Conservation (phyloP, 2,329 filamentous ascomycete genomes). For the Neurospora sp. region DNA sequence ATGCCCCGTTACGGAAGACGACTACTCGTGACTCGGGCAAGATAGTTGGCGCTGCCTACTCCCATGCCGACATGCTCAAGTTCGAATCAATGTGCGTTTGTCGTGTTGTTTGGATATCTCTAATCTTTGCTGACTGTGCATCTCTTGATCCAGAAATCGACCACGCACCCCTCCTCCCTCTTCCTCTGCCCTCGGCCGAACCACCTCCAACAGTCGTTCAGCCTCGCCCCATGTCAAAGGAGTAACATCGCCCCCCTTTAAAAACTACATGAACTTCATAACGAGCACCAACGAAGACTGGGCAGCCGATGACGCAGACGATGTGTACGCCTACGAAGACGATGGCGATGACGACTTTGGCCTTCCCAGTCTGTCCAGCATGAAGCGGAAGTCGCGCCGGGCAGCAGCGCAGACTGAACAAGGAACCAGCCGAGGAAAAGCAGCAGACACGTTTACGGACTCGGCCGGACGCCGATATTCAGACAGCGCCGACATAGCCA, state of each 20-base stretch:
- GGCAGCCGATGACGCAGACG: constrained; percentile 63
- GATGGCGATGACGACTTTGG: constrained; percentile 94
- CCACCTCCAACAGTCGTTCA: constrained; percentile 33
- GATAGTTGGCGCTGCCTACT: constrained; percentile 90
- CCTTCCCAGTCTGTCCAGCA: constrained; percentile 81
- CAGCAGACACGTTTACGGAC: constrained; percentile 18
- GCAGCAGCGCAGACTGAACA: constrained; percentile 35
- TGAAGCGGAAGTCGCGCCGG: constrained; percentile 61
- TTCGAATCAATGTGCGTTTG: constrained; percentile 65
- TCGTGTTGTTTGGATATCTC: background rate
- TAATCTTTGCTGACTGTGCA: constrained; percentile 5
- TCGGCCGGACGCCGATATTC: constrained; percentile 52
- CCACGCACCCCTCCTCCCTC: constrained; percentile 69
- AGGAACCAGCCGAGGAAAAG: constrained; percentile 3
- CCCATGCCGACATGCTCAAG: constrained; percentile 89
- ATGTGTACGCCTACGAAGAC: constrained; percentile 72
- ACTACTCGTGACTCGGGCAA: constrained; percentile 54
- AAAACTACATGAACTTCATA: constrained; percentile 71
- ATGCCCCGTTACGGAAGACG: constrained; percentile 41
- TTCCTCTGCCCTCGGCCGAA: constrained; percentile 41
- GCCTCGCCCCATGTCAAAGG: constrained; percentile 42
- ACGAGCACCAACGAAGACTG: constrained; percentile 77
- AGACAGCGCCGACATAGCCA: constrained; percentile 88
- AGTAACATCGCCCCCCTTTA: constrained; percentile 53
- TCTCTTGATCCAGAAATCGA: constrained; percentile 41